phyloP scores from a whole-genome alignment of 768 basidiomycete species.

The Brasilioporus rufonigricans region DNA sequence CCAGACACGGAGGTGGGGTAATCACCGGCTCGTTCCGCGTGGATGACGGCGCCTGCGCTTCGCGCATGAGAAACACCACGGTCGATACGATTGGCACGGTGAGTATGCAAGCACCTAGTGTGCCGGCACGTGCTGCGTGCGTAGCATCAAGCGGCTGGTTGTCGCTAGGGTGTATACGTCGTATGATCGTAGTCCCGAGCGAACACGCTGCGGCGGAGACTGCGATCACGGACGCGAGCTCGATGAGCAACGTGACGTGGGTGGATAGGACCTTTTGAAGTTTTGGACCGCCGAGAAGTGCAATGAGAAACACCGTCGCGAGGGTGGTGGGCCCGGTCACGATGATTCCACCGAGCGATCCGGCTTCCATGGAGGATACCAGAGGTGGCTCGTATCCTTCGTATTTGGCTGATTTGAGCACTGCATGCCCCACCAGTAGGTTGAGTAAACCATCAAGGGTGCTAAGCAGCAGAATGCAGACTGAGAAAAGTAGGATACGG shows the following conservation, averaged over 20 bases:
- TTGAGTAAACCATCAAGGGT: conserved; percentile 8
- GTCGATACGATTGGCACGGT: conserved; percentile 4
- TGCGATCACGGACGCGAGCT: conserved; percentile 7
- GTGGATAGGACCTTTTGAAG: background rate
- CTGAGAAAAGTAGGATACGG: conserved; percentile 2
- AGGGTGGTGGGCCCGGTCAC: conserved; percentile 10
- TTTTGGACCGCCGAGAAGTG: conserved; percentile 1
- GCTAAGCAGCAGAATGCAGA: conserved; percentile 3
- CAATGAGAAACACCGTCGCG: background rate
- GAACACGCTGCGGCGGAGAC: conserved; percentile 13
- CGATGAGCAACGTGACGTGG: conserved; percentile 6
- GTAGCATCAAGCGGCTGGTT: background rate
- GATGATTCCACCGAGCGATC: conserved; percentile 13
- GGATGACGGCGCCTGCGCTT: conserved; percentile 4
- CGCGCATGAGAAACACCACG: conserved; percentile 4
- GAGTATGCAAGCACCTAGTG: conserved; percentile 10
- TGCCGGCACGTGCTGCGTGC: conserved; percentile 16
- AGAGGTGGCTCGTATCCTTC: conserved; percentile 9
- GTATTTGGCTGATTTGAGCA: conserved; percentile 11
- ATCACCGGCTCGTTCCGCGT: conserved; percentile 1
- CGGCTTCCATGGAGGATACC: conserved; percentile 9
- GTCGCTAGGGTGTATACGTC: background rate
- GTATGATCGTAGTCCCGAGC: conserved; percentile 8
- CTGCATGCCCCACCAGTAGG: conserved; percentile 10
- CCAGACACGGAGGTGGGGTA: background rate